Percentiles rank a stretch among this genome's conserved stretches.
Conservation (phyloP, 805 yeast genomes). For the Brettanomyces sp. region DNA sequence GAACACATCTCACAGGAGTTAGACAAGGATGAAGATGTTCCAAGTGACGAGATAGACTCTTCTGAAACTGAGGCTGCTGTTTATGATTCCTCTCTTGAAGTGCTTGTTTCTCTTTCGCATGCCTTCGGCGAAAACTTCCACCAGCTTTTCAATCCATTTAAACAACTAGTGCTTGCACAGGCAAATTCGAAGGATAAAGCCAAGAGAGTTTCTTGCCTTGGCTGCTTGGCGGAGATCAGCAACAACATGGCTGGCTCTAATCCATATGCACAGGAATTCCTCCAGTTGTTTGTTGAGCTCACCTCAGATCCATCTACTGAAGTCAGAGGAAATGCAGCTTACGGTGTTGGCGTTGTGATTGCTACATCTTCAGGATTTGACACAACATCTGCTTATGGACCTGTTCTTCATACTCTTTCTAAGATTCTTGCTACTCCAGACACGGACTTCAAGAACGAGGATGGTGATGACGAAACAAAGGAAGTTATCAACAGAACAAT, state of each 20-base stretch:
- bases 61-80: conserved; percentile 59
- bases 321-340: conserved; percentile 91
- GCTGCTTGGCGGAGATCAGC: conserved; percentile 85
- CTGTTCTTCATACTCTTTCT: conserved; percentile 57
- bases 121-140: conserved; percentile 73
- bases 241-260: conserved; percentile 59
- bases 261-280: conserved; percentile 60
- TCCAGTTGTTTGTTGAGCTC: conserved; percentile 60
- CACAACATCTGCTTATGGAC: conserved; percentile 54
- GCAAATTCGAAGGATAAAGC: conserved; percentile 53
- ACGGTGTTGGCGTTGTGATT: conserved; percentile 80
- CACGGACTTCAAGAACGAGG: conserved; percentile 53
- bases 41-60: conserved; percentile 29
- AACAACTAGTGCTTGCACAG: conserved; percentile 49
- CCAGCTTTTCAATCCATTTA: conserved; percentile 63
- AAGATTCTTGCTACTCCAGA: conserved; percentile 73
- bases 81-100: conserved; percentile 80
- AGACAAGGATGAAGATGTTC: conserved; percentile 38
- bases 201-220: conserved; percentile 78
- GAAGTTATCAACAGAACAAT: conserved; percentile 75
- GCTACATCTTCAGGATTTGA: conserved; percentile 39
- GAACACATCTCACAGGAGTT: conserved; percentile 78
- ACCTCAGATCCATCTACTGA: conserved; percentile 72
- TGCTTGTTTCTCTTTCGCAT: conserved; percentile 63
- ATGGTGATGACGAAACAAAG: conserved; percentile 66